Evolutionary conservation across 2,329 filamentous ascomycete species (phyloP).

Genomic region (Xylariaceae sp.): DNA sequence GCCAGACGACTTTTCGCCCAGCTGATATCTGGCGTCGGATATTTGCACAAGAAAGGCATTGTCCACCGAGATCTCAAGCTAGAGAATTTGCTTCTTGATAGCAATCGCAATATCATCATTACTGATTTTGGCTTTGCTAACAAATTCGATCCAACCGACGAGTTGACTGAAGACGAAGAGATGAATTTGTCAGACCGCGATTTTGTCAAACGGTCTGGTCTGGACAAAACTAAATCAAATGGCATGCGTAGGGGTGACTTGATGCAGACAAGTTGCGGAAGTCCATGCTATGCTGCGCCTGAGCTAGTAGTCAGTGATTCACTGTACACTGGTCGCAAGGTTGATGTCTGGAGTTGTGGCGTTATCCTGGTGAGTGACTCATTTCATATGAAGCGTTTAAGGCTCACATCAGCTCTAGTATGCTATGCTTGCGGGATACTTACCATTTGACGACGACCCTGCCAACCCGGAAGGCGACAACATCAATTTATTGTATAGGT

Average conservation of each 20-base stretch:
- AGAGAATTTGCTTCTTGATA: conserved; percentile 90
- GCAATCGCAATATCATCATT: conserved; percentile 98
- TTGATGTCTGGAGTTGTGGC: conserved; percentile 98
- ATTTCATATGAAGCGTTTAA: conserved; percentile 17
- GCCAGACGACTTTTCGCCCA: conserved; percentile 91
- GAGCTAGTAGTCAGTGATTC: conserved; percentile 97
- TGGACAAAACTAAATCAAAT: conserved; percentile 72
- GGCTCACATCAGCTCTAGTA: conserved; percentile 57
- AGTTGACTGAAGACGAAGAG: conserved; percentile 86
- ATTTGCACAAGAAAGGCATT: conserved; percentile 97
- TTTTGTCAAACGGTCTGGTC: conserved; percentile 77
- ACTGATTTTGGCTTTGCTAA: conserved; percentile 99
- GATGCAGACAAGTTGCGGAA: conserved; percentile 99
- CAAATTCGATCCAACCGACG: conserved; percentile 86
- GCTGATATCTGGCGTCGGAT: conserved; percentile 91
- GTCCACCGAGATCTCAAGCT: conserved; percentile 96
- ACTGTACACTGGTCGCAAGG: conserved; percentile 93
- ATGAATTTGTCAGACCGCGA: conserved; percentile 81
- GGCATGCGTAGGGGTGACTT: conserved; percentile 83
- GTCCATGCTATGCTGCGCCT: conserved; percentile 94
- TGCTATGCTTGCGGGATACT: conserved; percentile 95
- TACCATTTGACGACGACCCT: conserved; percentile 96
- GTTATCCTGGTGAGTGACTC: conserved; percentile 77
- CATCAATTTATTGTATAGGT: conserved; percentile 98
- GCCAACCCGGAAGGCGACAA: conserved; percentile 98